phyloP scores from a whole-genome alignment of 2,329 filamentous ascomycete species.

The Aspergillus udagawae region DNA sequence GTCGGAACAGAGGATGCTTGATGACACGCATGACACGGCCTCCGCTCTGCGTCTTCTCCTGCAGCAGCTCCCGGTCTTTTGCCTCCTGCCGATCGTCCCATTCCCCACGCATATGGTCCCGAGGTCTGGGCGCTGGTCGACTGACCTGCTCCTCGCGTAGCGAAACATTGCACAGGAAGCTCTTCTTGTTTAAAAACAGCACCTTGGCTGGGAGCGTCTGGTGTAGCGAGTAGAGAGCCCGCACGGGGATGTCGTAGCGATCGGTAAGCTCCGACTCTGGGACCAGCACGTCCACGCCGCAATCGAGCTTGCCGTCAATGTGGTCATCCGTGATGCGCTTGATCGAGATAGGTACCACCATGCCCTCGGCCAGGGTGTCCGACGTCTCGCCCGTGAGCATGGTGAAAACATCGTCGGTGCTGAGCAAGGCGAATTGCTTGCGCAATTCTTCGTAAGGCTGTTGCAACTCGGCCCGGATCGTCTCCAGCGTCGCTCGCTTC shows the following conservation, averaged over 20 bases:
- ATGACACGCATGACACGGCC: constrained; percentile 90
- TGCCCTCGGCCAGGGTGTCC: constrained; percentile 77
- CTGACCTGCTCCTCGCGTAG: constrained; percentile 77
- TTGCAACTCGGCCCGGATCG: constrained; percentile 88
- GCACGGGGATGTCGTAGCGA: constrained; percentile 62
- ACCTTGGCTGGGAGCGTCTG: constrained; percentile 89
- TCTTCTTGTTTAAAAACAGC: constrained; percentile 79
- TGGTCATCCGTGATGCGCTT: constrained; percentile 88
- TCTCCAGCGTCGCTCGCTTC: constrained; percentile 93
- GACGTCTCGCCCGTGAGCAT: constrained; percentile 94
- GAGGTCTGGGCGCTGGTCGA: constrained; percentile 63
- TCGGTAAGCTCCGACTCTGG: constrained; percentile 78
- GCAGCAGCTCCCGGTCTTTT: constrained; percentile 74
- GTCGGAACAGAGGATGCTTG: constrained; percentile 93
- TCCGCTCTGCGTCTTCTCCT: constrained; percentile 79
- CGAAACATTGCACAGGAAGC: constrained; percentile 77
- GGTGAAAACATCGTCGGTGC: constrained; percentile 79
- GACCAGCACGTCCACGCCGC: constrained; percentile 85
- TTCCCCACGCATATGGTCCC: constrained; percentile 70
- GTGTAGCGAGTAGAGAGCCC: constrained; percentile 69
- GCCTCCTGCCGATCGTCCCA: constrained; percentile 85
- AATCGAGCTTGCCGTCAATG: constrained; percentile 89
- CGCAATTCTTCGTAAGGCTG: constrained; percentile 92
- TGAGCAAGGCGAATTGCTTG: constrained; percentile 68
- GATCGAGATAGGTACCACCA: constrained; percentile 88